These are phyloP conservation scores for Mycena albidolilacea DNA, from an alignment of 768 basidiomycete species.

Conservation along the genomic window DNA sequence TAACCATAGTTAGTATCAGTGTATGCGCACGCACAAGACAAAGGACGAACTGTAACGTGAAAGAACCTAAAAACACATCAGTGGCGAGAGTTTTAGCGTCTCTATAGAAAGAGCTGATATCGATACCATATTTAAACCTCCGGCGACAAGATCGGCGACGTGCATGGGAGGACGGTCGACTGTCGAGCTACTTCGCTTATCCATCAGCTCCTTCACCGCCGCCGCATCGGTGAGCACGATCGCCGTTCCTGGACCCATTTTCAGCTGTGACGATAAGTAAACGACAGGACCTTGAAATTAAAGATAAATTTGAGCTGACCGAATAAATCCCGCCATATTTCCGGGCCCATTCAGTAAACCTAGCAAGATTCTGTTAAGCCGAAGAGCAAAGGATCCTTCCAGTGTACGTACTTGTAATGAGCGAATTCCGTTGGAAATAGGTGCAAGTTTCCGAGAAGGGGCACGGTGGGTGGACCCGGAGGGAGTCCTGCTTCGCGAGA, in stretches of 20 bases:
- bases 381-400: not conserved
- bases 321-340: conserved; percentile 48
- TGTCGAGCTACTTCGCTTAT: conserved; percentile 43
- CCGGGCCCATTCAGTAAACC: conserved; percentile 48
- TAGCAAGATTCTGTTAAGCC: not conserved
- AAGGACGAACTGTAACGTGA: conserved; percentile 34
- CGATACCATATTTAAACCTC: conserved; percentile 38
- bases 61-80: not conserved
- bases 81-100: not conserved
- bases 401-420: conserved; percentile 28
- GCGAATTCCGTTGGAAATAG: conserved; percentile 31
- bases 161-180: conserved; percentile 44
- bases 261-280: conserved; percentile 18
- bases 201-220: conserved; percentile 47
- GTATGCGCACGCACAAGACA: not conserved
- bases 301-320: conserved; percentile 6
- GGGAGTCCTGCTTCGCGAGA: conserved; percentile 26
- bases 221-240: conserved; percentile 44
- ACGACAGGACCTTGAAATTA: conserved; percentile 2
- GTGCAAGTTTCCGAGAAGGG: conserved; percentile 35
- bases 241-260: conserved; percentile 41
- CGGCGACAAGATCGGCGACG: conserved; percentile 40
- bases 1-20: not conserved
- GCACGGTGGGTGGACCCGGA: conserved; percentile 36
- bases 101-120: not conserved